phyloP scores from a whole-genome alignment of 306 rosid genomes.

The Elaeagnus macrophylla region DNA sequence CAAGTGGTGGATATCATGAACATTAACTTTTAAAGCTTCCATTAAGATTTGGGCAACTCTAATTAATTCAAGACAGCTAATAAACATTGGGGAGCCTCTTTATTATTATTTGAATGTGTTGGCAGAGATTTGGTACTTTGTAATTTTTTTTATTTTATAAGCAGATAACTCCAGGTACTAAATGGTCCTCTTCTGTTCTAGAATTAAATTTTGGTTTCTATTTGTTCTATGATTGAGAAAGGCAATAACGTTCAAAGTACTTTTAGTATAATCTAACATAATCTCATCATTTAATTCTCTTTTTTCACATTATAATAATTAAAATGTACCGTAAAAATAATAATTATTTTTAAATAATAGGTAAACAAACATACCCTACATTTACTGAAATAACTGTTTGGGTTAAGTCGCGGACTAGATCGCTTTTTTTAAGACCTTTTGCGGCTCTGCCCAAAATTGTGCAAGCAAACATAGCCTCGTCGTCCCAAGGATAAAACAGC shows the following conservation, averaged over 20 bases:
- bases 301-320: too few species aligned
- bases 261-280: conserved; percentile 34
- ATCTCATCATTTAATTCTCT: conserved; percentile 1
- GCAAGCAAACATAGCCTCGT: too few species aligned
- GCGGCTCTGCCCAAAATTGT: too few species aligned
- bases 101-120: conserved; percentile 35
- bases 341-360: too few species aligned
- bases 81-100: conserved; percentile 43
- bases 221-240: conserved; percentile 41
- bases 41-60: conserved; percentile 60
- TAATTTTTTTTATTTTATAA: conserved; percentile 11
- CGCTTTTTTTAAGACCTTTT: too few species aligned
- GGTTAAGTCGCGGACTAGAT: too few species aligned
- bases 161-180: conserved; percentile 37
- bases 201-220: conserved; percentile 7
- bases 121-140: conserved; percentile 26
- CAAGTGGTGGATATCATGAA: conserved; percentile 45
- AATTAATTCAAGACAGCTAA: conserved; percentile 78
- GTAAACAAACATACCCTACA: too few species aligned
- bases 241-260: conserved; percentile 47
- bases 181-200: conserved; percentile 46
- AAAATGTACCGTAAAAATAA: too few species aligned
- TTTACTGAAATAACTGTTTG: too few species aligned
- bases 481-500: too few species aligned
- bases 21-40: conserved; percentile 48